Evolutionary conservation across 495 filamentous ascomycete species (phyloP).

Genomic region (Tirmania nivea): DNA sequence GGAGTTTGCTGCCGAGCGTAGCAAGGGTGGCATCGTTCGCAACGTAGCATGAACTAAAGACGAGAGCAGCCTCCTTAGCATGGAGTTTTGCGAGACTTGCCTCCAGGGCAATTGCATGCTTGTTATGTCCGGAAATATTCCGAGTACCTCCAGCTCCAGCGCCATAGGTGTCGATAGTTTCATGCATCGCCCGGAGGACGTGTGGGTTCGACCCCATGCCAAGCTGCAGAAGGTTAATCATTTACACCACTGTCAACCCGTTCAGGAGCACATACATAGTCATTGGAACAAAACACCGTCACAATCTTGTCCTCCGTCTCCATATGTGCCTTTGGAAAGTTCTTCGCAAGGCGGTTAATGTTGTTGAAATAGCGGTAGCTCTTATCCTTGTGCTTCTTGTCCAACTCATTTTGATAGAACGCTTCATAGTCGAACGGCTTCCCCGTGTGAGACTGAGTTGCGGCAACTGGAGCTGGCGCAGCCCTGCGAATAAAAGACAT

Average conservation of each 20-base stretch:
- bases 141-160: constrained; percentile 88
- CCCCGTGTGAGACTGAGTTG: constrained; percentile 21
- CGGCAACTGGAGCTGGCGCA: constrained; percentile 6
- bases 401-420: constrained; percentile 72
- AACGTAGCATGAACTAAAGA: constrained; percentile 93
- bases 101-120: constrained; percentile 76
- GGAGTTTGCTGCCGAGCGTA: constrained; percentile 85
- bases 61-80: constrained; percentile 75
- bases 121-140: constrained; percentile 95
- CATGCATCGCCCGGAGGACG: constrained; percentile 79
- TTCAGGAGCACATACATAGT: constrained; percentile 32
- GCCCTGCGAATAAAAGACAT: neutral
- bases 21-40: constrained; percentile 96
- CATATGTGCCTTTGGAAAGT: constrained; percentile 90
- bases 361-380: constrained; percentile 99
- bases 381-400: constrained; percentile 99
- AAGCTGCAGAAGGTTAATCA: constrained; percentile 21
- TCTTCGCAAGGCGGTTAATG: constrained; percentile 92
- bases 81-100: constrained; percentile 62
- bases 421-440: constrained; percentile 60
- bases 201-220: constrained; percentile 86
- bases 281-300: constrained; percentile 97
- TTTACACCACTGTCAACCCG: neutral
- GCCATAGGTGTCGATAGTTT: constrained; percentile 83
- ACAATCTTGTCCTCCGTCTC: constrained; percentile 66